Base-by-base conservation (phyloP, 768 basidiomycete genomes). In the Lactarius sanguifluus region DNA sequence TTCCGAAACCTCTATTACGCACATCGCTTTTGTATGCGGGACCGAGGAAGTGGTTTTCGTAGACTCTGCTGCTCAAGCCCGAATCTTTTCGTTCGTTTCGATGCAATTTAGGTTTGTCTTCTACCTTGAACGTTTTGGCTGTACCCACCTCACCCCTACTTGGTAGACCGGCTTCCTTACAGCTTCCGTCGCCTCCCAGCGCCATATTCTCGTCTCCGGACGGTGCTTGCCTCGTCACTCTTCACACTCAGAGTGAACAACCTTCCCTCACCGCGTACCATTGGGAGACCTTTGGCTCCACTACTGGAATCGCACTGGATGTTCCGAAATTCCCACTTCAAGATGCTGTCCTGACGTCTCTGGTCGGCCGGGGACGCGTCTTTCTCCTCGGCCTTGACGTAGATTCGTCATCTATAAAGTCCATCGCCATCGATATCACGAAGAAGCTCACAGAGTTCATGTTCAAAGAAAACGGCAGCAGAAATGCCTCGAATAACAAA, bases 211-310 rank as follows among this genome's bases (percentile, higher is more conserved):
- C 83, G 1, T 80, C 85, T 0, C 84, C 85, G 0, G 85, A 86
- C 68, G 85, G 83, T 0, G 77, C 85, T 28, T 86, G 85, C 68
- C 71, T 87, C n/a, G 41, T 86, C 28, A 72, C 79, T 3, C 68
- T 77, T 7, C 75, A 79, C 23, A 32, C 68, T 9, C 23, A 32
- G 23, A 38, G 65, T 12, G 3, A 54, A 10, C 43, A 25, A 12
- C 34, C 59, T 4, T 43, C 59, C 55, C 57, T 83, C 5, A 78
- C 75, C 2, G 80, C 80, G 0, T 85, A 82, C 68, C 87, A 87
- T 69, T 85, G 82, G 83, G 76, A 75, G 12, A 83, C 84, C 1
- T 86, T 88, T 64, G 87, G 86, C 3, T 81, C 83, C 0, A 75
- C 78, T 0, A 70, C 76, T 15, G 86, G 85, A 23, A 81, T 80